Evolutionary conservation across 2,329 filamentous ascomycete species (phyloP), one percentile per base, ranked within the genome.

Genomic region (Hypoxylon sp.): DNA sequence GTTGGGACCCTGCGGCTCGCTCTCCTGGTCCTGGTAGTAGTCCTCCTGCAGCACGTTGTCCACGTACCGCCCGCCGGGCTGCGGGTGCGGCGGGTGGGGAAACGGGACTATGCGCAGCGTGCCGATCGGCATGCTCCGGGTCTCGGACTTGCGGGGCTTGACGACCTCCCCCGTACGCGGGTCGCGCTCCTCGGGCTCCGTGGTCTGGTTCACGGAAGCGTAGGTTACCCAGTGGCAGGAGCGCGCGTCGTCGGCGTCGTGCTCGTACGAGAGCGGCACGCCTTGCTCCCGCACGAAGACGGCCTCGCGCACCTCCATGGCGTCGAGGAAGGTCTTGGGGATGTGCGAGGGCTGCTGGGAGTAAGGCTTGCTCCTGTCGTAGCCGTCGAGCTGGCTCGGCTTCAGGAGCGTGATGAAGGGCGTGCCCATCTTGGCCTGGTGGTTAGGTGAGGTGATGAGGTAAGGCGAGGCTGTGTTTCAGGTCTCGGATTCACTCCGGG

Each of bases 181-280:
- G 73, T 87, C 82, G 28, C 79, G 80, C 48, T 81, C 73, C 76
- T 85, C 83, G 4, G 78, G 76, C 64, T 80, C 79, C 48, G 80
- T 79, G 2, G 77, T 80, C 52, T 80, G 82, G 59, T 86, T 85
- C 61, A 91, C 84, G 14, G 85, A 89, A 51, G 89, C 88, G 79
- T 97, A 97, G n/a, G 90, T 84, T 30, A 97, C 90, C 92, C 93
- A 97, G 79, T 98, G 94, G 81, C 90, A 95, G 72, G 89, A 90
- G 36, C 92, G 87, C 0, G 85, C 72, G 78, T 98, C 95, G 77
- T 98, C 93, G 0, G 85, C 81, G 81, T 98, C 95, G 71, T 93
- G 86, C 79, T 98, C 94, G 70, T 89, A 87, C 38, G 91, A 88
- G 0, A 89, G 79, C 0, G 86, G 83, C 13, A 89, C 82, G 0